phyloP scores from a whole-genome alignment of 1,284 basidiomycete genomes.

The Malassezia psittaci region DNA sequence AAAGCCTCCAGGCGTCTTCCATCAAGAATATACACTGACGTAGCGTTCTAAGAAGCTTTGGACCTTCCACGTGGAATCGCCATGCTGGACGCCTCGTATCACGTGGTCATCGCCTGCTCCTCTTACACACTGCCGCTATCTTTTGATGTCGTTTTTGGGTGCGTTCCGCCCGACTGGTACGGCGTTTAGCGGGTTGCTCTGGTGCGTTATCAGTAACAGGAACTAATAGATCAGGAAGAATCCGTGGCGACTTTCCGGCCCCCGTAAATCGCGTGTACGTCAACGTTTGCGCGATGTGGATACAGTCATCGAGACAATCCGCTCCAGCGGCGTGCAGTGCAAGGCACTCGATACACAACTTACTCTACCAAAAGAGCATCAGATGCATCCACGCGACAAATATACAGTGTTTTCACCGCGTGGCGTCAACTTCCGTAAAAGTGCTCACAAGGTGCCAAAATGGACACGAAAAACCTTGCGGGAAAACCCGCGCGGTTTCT shows the following conservation, averaged over 20 bases:
- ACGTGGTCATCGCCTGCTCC: too few relatives aligned
- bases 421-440: slow-evolving; percentile 63
- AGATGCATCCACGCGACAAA: slow-evolving; percentile 82
- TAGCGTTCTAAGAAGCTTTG: background rate
- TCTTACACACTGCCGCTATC: too few relatives aligned
- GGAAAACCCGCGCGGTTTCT: slow-evolving; percentile 18
- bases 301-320: slow-evolving; percentile 76
- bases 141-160: slow-evolving; percentile 30
- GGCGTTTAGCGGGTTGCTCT: slow-evolving; percentile 64
- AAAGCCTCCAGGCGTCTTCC: slow-evolving; percentile 40
- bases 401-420: slow-evolving; percentile 78
- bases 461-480: slow-evolving; percentile 17
- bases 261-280: slow-evolving; percentile 82
- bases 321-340: slow-evolving; percentile 68
- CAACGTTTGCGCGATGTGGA: slow-evolving; percentile 83
- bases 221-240: slow-evolving; percentile 61
- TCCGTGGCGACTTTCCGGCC: slow-evolving; percentile 80
- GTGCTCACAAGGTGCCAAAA: slow-evolving; percentile 71
- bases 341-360: slow-evolving; percentile 63
- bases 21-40: slow-evolving; percentile 11
- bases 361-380: slow-evolving; percentile 71
- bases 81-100: too few relatives aligned
- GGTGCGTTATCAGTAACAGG: slow-evolving; percentile 51
- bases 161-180: slow-evolving; percentile 62
- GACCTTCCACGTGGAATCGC: slow-evolving; percentile 9